These are phyloP conservation scores for Aspergillus carbonarius DNA, from an alignment of 2,329 filamentous ascomycete species.

Conservation along the genomic window DNA sequence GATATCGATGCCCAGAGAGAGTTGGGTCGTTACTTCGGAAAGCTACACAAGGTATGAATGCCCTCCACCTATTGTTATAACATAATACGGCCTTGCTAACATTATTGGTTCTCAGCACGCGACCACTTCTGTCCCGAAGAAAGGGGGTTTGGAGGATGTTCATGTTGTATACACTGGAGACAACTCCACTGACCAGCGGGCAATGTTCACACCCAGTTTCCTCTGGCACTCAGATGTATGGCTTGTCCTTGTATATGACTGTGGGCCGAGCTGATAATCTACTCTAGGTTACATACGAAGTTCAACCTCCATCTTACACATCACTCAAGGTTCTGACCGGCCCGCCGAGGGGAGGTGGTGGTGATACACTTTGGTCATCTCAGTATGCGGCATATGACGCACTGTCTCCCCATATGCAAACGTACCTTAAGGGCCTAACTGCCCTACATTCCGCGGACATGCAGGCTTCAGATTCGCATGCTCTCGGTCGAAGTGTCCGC, in stretches of 20 bases:
- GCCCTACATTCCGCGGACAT: slow-evolving; percentile 57
- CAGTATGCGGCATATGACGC: slow-evolving; percentile 60
- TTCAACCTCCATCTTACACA: slow-evolving; percentile 59
- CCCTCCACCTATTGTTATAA: not conserved
- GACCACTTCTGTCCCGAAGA: slow-evolving; percentile 53
- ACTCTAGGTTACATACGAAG: slow-evolving; percentile 54
- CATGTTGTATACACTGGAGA: slow-evolving; percentile 58
- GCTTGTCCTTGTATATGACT: not conserved
- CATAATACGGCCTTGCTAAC: not conserved
- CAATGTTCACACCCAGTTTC: slow-evolving; percentile 56
- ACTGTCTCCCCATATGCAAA: slow-evolving; percentile 57
- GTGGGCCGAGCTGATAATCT: not conserved
- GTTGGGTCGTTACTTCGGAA: slow-evolving; percentile 54
- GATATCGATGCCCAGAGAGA: slow-evolving; percentile 54
- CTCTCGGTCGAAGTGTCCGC: slow-evolving; percentile 52
- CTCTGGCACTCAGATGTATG: slow-evolving; percentile 57
- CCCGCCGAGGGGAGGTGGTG: slow-evolving; percentile 55
- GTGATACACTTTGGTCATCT: slow-evolving; percentile 59
- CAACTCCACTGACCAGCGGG: slow-evolving; percentile 53
- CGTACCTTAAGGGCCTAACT: slow-evolving; percentile 57
- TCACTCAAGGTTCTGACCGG: slow-evolving; percentile 55
- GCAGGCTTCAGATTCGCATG: slow-evolving; percentile 52
- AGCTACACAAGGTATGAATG: slow-evolving; percentile 45
- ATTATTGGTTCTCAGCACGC: slow-evolving; percentile 43
- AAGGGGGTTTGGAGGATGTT: slow-evolving; percentile 54